These are phyloP conservation scores for Solioccasus polychromus DNA, from an alignment of 768 basidiomycete species.

Conservation along the genomic window DNA sequence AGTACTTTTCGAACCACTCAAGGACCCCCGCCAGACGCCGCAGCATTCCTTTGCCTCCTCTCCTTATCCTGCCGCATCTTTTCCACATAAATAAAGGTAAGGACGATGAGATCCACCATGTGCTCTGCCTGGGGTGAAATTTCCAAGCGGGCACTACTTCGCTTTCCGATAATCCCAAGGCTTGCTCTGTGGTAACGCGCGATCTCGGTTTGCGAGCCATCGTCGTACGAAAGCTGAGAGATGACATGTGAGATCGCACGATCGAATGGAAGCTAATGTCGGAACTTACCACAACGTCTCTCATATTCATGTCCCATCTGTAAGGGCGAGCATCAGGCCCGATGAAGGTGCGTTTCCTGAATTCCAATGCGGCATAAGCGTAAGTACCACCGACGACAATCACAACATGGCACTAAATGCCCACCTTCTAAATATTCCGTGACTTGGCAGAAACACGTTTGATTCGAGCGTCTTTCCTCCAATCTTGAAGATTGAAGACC, in stretches of 20 bases:
- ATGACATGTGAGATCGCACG: neutral
- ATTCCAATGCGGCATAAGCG: neutral
- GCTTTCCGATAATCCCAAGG: conserved; percentile 24
- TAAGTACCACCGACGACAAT: neutral
- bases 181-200: conserved; percentile 23
- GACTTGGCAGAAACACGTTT: conserved; percentile 19
- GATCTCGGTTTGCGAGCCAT: conserved; percentile 11
- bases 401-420: neutral
- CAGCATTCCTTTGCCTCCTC: neutral
- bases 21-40: conserved; percentile 14
- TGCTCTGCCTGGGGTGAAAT: conserved; percentile 19
- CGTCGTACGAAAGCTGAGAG: conserved; percentile 20
- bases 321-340: conserved; percentile 33
- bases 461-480: conserved; percentile 25
- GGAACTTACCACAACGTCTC: conserved; percentile 13
- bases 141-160: conserved; percentile 20
- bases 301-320: conserved; percentile 26
- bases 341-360: conserved; percentile 28
- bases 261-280: neutral
- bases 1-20: too few species aligned
- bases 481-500: conserved; percentile 30
- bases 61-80: conserved; percentile 29
- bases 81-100: conserved; percentile 31
- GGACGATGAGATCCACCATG: conserved; percentile 26
- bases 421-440: conserved; percentile 19